Evolutionary conservation across 2,329 filamentous ascomycete genomes (phyloP).

Genomic region (Aureobasidium sp.): DNA sequence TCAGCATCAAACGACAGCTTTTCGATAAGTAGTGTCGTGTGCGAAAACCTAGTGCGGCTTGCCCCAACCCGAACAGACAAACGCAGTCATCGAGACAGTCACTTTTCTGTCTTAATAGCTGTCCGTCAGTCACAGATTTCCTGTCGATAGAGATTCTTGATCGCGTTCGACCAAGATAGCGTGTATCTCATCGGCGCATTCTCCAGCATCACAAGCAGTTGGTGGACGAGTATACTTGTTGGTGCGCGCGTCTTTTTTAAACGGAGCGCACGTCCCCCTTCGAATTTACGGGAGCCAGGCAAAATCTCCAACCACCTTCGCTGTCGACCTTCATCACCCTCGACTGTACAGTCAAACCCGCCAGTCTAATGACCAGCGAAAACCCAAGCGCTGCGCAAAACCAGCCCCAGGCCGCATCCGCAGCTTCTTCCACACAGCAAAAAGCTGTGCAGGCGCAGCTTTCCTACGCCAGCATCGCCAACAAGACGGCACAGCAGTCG

Average conservation of each 20-base stretch:
- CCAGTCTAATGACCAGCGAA: slow-evolving; percentile 54
- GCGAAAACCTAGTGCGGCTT: background rate
- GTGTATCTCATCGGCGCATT: background rate
- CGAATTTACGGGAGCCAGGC: background rate
- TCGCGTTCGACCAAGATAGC: background rate
- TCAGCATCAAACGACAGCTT: background rate
- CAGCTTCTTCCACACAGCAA: slow-evolving; percentile 43
- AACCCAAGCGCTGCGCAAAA: slow-evolving; percentile 41
- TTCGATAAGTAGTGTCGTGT: slow-evolving; percentile 8
- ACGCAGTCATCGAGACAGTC: background rate
- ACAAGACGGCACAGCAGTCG: slow-evolving; percentile 46
- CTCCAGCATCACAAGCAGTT: background rate
- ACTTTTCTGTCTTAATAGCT: background rate
- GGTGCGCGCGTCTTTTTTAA: background rate
- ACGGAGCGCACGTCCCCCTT: background rate
- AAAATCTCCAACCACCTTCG: slow-evolving; percentile 17
- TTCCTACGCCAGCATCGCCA: slow-evolving; percentile 56
- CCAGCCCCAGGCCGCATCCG: slow-evolving; percentile 41
- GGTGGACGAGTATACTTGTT: background rate
- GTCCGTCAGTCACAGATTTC: background rate
- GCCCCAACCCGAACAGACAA: slow-evolving; percentile 2
- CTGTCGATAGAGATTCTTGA: background rate
- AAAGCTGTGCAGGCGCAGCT: slow-evolving; percentile 48
- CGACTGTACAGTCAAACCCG: slow-evolving; percentile 9
- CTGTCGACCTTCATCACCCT: slow-evolving; percentile 15